These are phyloP conservation scores for Pichia sp. DNA, from an alignment of 1,139 yeast species.

Conservation along the genomic window DNA sequence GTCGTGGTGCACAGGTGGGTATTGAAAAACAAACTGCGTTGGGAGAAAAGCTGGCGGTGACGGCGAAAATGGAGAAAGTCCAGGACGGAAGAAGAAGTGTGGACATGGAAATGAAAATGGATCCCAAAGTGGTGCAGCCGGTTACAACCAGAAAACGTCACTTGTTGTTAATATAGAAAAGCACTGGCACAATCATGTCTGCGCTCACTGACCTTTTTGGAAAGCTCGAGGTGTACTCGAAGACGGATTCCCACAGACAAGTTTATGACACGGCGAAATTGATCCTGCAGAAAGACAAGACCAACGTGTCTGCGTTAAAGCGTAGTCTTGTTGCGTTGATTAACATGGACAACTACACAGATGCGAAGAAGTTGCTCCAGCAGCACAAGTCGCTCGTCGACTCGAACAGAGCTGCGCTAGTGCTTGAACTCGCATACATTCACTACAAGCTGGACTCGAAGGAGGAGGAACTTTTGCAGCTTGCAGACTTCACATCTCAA, in stretches of 20 bases:
- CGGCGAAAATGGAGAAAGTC: neutral
- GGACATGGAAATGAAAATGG: neutral
- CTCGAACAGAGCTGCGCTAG: conserved; percentile 33
- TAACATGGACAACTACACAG: conserved; percentile 62
- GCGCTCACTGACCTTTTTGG: conserved; percentile 41
- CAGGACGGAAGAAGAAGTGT: neutral
- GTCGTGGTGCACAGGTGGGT: conserved; percentile 7
- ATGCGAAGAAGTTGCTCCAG: conserved; percentile 48
- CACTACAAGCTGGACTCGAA: conserved; percentile 58
- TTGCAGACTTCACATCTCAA: conserved; percentile 22
- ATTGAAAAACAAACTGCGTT: neutral
- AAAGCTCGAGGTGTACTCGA: conserved; percentile 43
- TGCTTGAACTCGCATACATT: conserved; percentile 63
- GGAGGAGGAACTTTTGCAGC: conserved; percentile 34
- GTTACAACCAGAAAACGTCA: no score
- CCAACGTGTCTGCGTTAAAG: conserved; percentile 51
- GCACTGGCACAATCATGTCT: conserved; percentile 22
- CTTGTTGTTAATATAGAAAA: no score
- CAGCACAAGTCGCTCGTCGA: conserved; percentile 35
- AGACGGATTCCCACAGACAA: conserved; percentile 43
- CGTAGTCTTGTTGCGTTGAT: conserved; percentile 66
- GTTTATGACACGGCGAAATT: conserved; percentile 43
- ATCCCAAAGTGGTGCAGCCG: no score
- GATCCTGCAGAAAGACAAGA: conserved; percentile 39
- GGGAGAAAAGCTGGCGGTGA: conserved; percentile 3